Conservation (phyloP, 768 basidiomycete species). For the Clathrus columnatus region DNA sequence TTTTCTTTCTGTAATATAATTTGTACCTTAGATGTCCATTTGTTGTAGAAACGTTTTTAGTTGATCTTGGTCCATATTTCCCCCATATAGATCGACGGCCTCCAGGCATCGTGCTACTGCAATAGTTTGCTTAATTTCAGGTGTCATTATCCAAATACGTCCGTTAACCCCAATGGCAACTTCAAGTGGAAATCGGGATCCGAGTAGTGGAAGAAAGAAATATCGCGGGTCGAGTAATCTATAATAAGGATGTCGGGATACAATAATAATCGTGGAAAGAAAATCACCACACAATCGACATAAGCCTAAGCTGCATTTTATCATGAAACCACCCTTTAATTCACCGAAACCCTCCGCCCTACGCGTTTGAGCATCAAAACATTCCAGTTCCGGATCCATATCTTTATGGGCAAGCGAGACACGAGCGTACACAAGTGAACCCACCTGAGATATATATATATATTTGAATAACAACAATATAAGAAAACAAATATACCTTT, state of each 20-base stretch:
- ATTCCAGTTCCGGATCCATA: constrained; percentile 97
- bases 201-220: constrained; percentile 75
- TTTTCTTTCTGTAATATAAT: neutral
- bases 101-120: constrained; percentile 73
- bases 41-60: constrained; percentile 45
- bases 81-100: constrained; percentile 65
- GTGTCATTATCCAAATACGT: constrained; percentile 79
- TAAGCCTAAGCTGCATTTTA: constrained; percentile 74
- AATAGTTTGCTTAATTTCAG: constrained; percentile 65
- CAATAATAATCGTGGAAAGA: neutral
- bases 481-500: constrained; percentile 44
- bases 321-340: constrained; percentile 79
- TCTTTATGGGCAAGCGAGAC: constrained; percentile 92
- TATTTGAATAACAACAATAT: neutral
- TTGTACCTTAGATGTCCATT: constrained; percentile 29
- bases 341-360: constrained; percentile 94
- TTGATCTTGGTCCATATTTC: constrained; percentile 40
- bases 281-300: constrained; percentile 55
- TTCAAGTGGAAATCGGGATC: constrained; percentile 78
- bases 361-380: constrained; percentile 87
- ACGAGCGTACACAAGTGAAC: constrained; percentile 83
- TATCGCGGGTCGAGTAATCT: constrained; percentile 77
- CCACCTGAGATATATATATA: constrained; percentile 47
- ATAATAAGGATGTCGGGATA: constrained; percentile 8
- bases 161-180: constrained; percentile 88